Conservation (phyloP, 495 filamentous ascomycete species). For the Amphirosellinia nigrospora region DNA sequence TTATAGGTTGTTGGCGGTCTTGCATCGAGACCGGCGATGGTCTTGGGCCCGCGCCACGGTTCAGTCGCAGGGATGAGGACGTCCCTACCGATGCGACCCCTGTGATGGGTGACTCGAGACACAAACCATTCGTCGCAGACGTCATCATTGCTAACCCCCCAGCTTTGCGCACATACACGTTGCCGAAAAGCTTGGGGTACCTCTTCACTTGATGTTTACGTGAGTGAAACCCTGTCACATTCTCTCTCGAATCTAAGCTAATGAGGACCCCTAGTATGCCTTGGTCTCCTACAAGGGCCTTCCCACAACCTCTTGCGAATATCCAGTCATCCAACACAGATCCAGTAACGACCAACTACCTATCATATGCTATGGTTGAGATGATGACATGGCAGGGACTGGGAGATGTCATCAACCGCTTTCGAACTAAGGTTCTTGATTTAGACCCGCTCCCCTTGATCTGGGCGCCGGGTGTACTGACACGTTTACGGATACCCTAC, state of each 20-base stretch:
- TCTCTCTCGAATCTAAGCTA: conserved; percentile 48
- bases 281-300: conserved; percentile 70
- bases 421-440: conserved; percentile 67
- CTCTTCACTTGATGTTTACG: conserved; percentile 84
- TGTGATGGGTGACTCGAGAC: conserved; percentile 18
- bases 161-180: conserved; percentile 83
- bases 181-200: conserved; percentile 80
- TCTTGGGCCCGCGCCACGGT: conserved; percentile 47
- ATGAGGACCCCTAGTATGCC: conserved; percentile 57
- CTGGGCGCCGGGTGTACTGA: conserved; percentile 69
- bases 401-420: conserved; percentile 76
- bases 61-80: conserved; percentile 30
- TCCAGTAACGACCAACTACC: conserved; percentile 68
- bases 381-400: conserved; percentile 84
- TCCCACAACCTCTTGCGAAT: conserved; percentile 76
- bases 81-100: conserved; percentile 20
- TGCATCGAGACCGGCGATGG: conserved; percentile 65
- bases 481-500: conserved; percentile 71
- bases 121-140: conserved; percentile 75
- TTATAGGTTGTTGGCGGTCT: conserved; percentile 80
- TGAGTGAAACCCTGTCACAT: conserved; percentile 49
- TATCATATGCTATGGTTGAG: conserved; percentile 77
- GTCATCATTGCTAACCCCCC: conserved; percentile 86
- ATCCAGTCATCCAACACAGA: conserved; percentile 68
- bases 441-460: conserved; percentile 70